Evolutionary conservation across 176 grass and related monocot species (phyloP), one percentile per base, ranked within the genome.

Genomic region (Saccharum officinarum): DNA sequence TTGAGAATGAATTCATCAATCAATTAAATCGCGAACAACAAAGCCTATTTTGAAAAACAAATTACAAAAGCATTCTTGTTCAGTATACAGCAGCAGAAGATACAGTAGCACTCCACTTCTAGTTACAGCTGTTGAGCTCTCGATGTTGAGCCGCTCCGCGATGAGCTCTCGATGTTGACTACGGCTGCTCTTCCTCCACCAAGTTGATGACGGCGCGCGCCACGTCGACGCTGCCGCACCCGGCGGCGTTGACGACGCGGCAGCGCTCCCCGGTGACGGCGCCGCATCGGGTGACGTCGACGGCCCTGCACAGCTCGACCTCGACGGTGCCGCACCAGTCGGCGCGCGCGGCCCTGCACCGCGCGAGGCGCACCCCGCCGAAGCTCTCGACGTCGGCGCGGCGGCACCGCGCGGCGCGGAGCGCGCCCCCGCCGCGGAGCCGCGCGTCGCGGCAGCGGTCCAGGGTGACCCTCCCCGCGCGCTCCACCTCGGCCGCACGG

Each of bases 241-340:
- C 65, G 1, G 71, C 50, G 30, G 76, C 83, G 82, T 87, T 88
- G 1, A 87, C 89, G 52, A 74, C 30, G 50, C 89, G 86, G 83
- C 92, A 94, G 9, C 89, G 76, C 17, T 78, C 89, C 33, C 90
- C 79, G 52, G 31, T 87, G 72, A 91, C 79, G 15, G 84, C 64
- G 22, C 89, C 84, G 52, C 92, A 94, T 0, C 89, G 89, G 77
- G 17, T 79, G 17, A 87, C 80, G 77, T 87, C 76, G 36, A 90
- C 92, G 8, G 25, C 78, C 75, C 52, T 85, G 84, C 89, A 94
- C 54, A 49, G 71, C 30, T 81, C 77, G n/a, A 94, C 80, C 54
- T 86, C 74, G 15, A 94, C 52, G 75, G 74, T 78, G 34, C 92
- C 86, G 52, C 83, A 91, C 89, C 92, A 94, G 86, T 94, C 83